Evolutionary conservation across 2,329 filamentous ascomycete genomes (phyloP).

Genomic region (Claviceps purpurea): DNA sequence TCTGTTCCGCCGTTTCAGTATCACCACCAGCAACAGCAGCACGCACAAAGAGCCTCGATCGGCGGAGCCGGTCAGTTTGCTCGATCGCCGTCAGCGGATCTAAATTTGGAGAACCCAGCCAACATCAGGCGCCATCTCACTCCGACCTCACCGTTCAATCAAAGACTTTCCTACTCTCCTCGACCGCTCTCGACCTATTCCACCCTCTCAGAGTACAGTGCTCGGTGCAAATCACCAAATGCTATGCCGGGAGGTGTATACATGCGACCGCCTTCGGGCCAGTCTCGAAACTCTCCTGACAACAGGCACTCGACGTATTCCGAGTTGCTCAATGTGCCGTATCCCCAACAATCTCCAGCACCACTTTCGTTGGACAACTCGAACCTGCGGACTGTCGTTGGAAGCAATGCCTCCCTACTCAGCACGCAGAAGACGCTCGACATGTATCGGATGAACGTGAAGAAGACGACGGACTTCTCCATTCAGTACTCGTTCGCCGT

Average conservation of each 20-base stretch:
- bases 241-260: slow-evolving; percentile 28
- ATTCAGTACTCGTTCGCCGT: slow-evolving; percentile 95
- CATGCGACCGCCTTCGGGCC: slow-evolving; percentile 32
- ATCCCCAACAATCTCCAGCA: slow-evolving; percentile 61
- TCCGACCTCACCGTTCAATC: slow-evolving; percentile 39
- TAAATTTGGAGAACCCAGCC: slow-evolving; percentile 31
- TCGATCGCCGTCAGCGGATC: slow-evolving; percentile 36
- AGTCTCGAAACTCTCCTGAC: slow-evolving; percentile 43
- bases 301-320: slow-evolving; percentile 39
- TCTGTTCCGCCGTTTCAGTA: slow-evolving; percentile 48
- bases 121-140: slow-evolving; percentile 50
- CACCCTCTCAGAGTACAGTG: slow-evolving; percentile 52
- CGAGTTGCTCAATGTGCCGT: slow-evolving; percentile 54
- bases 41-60: slow-evolving; percentile 28
- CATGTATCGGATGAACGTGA: slow-evolving; percentile 94
- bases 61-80: slow-evolving; percentile 19
- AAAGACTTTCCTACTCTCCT: slow-evolving; percentile 44
- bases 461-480: slow-evolving; percentile 83
- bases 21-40: slow-evolving; percentile 39
- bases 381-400: slow-evolving; percentile 63
- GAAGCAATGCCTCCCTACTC: slow-evolving; percentile 80
- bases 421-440: slow-evolving; percentile 89
- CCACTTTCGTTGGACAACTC: slow-evolving; percentile 67
- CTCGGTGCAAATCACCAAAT: slow-evolving; percentile 48
- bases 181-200: slow-evolving; percentile 70